Conservation (phyloP, 768 basidiomycete species). For the Trametes cubensis region DNA sequence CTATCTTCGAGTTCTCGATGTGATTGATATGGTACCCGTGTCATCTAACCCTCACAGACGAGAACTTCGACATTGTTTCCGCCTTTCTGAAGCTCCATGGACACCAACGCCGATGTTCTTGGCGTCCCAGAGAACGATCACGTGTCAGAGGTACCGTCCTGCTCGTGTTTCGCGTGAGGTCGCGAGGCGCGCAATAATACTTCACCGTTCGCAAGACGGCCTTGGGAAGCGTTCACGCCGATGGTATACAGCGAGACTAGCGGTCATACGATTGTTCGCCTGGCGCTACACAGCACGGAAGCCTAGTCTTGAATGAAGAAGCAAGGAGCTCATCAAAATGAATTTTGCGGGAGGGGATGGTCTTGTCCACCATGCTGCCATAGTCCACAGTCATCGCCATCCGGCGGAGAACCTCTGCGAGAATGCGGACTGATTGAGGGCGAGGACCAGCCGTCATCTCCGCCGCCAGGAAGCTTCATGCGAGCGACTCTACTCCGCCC, state of each 20-base stretch:
- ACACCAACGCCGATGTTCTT: background rate
- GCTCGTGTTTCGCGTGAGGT: constrained; percentile 19
- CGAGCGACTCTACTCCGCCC: background rate
- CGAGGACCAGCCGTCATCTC: constrained; percentile 13
- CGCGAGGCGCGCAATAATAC: constrained; percentile 7
- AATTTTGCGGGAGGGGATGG: no score
- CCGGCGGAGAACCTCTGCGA: background rate
- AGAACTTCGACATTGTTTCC: background rate
- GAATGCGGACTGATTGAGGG: background rate
- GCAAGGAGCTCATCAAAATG: no score
- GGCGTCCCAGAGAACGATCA: constrained; percentile 13
- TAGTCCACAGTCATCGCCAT: background rate
- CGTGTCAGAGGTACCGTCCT: constrained; percentile 1
- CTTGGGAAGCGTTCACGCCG: background rate
- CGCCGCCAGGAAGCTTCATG: constrained; percentile 15
- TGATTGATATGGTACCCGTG: background rate
- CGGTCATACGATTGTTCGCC: background rate
- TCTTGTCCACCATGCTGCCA: background rate
- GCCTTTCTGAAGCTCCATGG: background rate
- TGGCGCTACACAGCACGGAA: background rate
- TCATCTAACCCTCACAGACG: background rate
- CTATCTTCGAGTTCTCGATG: constrained; percentile 1
- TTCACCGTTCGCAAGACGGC: background rate
- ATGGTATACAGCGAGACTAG: background rate
- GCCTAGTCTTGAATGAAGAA: no score